Evolutionary conservation across 192 early-diverging fungal genomes (phyloP).

Genomic region (Thamnidium elegans): DNA sequence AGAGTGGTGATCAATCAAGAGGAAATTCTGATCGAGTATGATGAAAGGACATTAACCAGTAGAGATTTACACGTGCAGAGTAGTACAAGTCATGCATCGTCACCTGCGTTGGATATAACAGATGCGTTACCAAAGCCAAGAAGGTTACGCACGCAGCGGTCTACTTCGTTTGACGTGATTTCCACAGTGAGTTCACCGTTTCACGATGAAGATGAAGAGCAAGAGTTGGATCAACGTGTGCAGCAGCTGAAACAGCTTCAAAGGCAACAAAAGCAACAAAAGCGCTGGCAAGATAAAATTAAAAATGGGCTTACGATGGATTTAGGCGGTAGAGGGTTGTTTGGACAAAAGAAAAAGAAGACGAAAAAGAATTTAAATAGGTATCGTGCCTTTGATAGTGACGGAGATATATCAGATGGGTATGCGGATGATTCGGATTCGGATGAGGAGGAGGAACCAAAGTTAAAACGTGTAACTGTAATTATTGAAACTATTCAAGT

Average conservation of each 20-base stretch:
- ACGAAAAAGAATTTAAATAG: neutral
- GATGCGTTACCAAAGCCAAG: neutral
- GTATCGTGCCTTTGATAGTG: slow-evolving; percentile 17
- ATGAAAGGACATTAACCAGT: slow-evolving; percentile 14
- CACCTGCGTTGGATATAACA: neutral
- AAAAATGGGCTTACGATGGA: slow-evolving; percentile 7
- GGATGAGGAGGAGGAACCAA: neutral
- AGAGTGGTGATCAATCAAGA: slow-evolving; percentile 48
- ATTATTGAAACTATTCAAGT: slow-evolving; percentile 26
- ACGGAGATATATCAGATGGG: slow-evolving; percentile 13
- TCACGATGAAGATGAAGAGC: slow-evolving; percentile 4
- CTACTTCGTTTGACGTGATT: slow-evolving; percentile 21
- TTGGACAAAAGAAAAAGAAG: slow-evolving; percentile 8
- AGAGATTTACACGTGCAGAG: neutral
- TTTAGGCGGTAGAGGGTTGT: slow-evolving; percentile 5
- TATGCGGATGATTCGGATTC: neutral
- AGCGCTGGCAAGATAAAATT: slow-evolving; percentile 14
- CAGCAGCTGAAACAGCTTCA: neutral
- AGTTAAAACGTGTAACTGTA: slow-evolving; percentile 12
- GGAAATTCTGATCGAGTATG: slow-evolving; percentile 42
- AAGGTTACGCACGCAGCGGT: slow-evolving; percentile 21
- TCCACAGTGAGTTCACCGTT: neutral
- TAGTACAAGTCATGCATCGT: neutral
- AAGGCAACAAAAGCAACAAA: neutral
- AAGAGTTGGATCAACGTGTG: neutral